phyloP scores from a whole-genome alignment of 2,329 filamentous ascomycete genomes.

The Colletotrichum sp. region DNA sequence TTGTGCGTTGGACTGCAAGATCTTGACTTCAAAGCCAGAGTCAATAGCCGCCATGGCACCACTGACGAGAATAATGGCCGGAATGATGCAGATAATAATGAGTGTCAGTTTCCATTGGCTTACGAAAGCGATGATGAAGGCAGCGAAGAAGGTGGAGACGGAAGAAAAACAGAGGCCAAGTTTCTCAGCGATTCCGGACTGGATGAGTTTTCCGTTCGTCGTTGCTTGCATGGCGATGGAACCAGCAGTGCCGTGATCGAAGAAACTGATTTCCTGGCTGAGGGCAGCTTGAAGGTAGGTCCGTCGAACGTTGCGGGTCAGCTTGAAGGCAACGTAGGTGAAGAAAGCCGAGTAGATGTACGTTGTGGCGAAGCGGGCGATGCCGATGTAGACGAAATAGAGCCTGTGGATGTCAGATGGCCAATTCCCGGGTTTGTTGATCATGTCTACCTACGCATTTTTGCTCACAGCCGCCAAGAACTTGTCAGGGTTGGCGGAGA shows the following conservation, averaged over 20 bases:
- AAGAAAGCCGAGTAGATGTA: slow-evolving; percentile 43
- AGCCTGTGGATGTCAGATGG: slow-evolving; percentile 16
- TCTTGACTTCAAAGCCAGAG: slow-evolving; percentile 25
- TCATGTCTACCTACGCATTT: neutral
- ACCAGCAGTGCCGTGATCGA: slow-evolving; percentile 45
- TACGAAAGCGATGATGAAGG: slow-evolving; percentile 39
- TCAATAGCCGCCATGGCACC: slow-evolving; percentile 27
- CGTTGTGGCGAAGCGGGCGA: slow-evolving; percentile 22
- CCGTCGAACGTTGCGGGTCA: slow-evolving; percentile 51
- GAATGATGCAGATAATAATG: slow-evolving; percentile 48
- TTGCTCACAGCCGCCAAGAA: slow-evolving; percentile 23
- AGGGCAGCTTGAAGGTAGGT: slow-evolving; percentile 55
- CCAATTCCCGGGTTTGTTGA: neutral
- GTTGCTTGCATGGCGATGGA: slow-evolving; percentile 46
- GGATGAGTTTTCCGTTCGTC: slow-evolving; percentile 40
- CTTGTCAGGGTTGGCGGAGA: slow-evolving; percentile 10
- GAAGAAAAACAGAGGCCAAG: slow-evolving; percentile 38
- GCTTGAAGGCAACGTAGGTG: slow-evolving; percentile 54
- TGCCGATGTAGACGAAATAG: slow-evolving; percentile 32
- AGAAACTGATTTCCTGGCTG: slow-evolving; percentile 55
- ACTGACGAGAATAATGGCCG: slow-evolving; percentile 15
- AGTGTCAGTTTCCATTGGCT: slow-evolving; percentile 45
- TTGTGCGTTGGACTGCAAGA: slow-evolving; percentile 28
- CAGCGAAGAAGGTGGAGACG: slow-evolving; percentile 36
- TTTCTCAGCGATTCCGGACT: slow-evolving; percentile 40